Evolutionary conservation across 1,284 basidiomycete species (phyloP).

Genomic region (Ceratobasidium theobromae): DNA sequence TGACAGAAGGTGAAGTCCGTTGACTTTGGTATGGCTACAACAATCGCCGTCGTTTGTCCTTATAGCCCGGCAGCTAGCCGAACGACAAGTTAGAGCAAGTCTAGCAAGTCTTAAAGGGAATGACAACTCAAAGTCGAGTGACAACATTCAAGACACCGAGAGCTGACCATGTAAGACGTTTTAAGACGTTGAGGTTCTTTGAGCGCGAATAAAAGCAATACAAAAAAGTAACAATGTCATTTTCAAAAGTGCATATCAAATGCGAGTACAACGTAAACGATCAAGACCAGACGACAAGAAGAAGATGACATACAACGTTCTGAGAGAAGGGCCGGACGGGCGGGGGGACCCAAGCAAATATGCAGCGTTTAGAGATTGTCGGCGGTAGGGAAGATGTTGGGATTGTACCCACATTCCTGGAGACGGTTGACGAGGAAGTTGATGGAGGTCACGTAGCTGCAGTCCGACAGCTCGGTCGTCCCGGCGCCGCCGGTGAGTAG

Average conservation of each 20-base stretch:
- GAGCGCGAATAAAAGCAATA: no score
- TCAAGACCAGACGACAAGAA: neutral
- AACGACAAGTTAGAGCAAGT: no score
- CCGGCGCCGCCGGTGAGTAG: conserved; percentile 32
- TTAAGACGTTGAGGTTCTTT: no score
- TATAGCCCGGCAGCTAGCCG: no score
- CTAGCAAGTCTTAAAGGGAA: no score
- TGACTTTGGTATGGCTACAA: no score
- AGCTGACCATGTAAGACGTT: no score
- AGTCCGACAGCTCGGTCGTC: neutral
- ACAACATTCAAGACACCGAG: no score
- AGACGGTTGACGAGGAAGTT: conserved; percentile 29
- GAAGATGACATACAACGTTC: neutral
- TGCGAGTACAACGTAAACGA: neutral
- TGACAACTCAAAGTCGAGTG: no score
- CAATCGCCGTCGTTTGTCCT: no score
- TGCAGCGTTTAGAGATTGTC: neutral
- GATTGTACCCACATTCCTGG: neutral
- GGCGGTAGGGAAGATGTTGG: neutral
- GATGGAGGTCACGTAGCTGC: conserved; percentile 31
- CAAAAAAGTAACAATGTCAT: neutral
- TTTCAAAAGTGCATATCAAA: neutral
- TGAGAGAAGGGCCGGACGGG: neutral
- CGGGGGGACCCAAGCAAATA: neutral
- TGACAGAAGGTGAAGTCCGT: no score